Percentiles rank a stretch among this genome's conserved stretches.
These are phyloP conservation scores for Liquidambar formosana DNA, from an alignment of 164 flowering plant species.

Conservation along the genomic window DNA sequence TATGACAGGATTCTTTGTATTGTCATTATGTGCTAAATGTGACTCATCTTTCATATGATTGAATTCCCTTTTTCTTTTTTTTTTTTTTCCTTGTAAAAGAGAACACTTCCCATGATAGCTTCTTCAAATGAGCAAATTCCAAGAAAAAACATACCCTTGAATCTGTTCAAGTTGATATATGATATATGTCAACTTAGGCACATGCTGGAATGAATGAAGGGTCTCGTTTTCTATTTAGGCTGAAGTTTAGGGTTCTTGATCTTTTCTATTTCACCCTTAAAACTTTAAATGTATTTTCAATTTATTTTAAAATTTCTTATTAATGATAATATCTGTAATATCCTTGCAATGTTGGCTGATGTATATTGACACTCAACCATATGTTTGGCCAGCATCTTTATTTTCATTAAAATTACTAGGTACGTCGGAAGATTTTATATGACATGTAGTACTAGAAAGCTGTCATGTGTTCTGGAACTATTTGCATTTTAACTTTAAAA, in stretches of 20 bases:
- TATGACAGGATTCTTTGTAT: constrained; percentile 3
- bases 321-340: neutral
- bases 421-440: too few relatives aligned
- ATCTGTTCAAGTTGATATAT: neutral
- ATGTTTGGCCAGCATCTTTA: neutral
- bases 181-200: neutral
- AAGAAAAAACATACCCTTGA: too few relatives aligned
- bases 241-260: neutral
- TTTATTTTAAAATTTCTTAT: neutral
- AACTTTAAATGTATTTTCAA: neutral
- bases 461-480: too few relatives aligned
- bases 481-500: too few relatives aligned
- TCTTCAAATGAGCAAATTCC: neutral
- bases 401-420: too few relatives aligned
- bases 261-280: neutral
- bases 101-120: neutral
- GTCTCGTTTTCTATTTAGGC: neutral
- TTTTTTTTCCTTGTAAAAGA: neutral
- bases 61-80: neutral
- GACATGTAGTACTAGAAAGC: too few relatives aligned
- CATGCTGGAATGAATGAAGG: neutral
- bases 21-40: neutral
- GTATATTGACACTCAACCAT: neutral
- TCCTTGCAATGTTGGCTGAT: neutral
- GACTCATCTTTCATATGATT: neutral